These are phyloP conservation scores for Acrasis kona DNA, from an alignment of 78 protist genomes.

Conservation along the genomic window DNA sequence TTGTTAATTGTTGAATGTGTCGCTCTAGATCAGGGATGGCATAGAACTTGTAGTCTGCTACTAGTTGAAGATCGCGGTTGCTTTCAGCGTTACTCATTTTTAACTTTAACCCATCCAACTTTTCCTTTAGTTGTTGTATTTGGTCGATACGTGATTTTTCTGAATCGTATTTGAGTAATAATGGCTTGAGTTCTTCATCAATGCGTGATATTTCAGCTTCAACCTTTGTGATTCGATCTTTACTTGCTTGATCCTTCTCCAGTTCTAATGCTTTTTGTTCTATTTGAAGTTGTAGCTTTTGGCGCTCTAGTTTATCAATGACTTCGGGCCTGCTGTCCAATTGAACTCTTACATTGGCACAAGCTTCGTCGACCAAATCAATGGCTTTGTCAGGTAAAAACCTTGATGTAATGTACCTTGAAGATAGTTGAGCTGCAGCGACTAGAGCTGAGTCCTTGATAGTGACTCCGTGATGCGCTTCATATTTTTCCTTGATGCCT, in stretches of 20 bases:
- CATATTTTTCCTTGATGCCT: conserved; percentile 83
- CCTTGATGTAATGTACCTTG: conserved; percentile 84
- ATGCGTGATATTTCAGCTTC: conserved; percentile 36
- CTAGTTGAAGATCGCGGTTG: conserved; percentile 57
- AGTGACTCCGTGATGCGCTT: conserved; percentile 87
- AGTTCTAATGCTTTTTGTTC: conserved; percentile 72
- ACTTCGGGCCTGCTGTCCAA: conserved; percentile 88
- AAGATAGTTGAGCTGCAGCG: conserved; percentile 75
- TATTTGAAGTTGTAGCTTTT: conserved; percentile 78
- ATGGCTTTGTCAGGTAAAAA: conserved; percentile 98
- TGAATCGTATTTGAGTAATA: conserved; percentile 46
- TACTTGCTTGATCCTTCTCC: conserved; percentile 30
- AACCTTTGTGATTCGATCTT: conserved; percentile 49
- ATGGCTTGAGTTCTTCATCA: conserved; percentile 68
- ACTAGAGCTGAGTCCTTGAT: conserved; percentile 90
- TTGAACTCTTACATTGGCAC: conserved; percentile 78
- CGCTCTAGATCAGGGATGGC: conserved; percentile 80
- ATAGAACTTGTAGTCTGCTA: conserved; percentile 76
- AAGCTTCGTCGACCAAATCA: conserved; percentile 95
- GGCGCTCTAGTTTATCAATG: conserved; percentile 75
- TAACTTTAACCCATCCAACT: conserved; percentile 54
- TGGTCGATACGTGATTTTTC: conserved; percentile 71
- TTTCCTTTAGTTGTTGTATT: conserved; percentile 36
- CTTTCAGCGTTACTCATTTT: conserved; percentile 64
- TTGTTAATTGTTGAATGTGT: conserved; percentile 21